Conservation (phyloP, 75 land plant species). For the Sequoia sempervirens region DNA sequence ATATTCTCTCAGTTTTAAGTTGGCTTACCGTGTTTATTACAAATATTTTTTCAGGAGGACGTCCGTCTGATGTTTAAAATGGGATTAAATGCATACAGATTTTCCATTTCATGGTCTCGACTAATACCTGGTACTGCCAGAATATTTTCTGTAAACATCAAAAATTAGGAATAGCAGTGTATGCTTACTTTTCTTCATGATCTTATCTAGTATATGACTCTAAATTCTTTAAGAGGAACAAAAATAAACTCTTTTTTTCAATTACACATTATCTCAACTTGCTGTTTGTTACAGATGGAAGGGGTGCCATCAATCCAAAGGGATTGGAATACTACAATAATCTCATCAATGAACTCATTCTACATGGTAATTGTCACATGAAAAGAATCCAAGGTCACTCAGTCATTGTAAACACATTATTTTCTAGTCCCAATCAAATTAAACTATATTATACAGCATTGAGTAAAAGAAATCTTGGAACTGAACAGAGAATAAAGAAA, state of each 20-base stretch:
- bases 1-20: background rate
- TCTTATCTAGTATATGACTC: background rate
- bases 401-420: background rate
- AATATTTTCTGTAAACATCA: background rate
- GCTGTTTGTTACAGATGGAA: background rate
- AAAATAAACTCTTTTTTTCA: background rate
- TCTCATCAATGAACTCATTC: slow-evolving; percentile 30
- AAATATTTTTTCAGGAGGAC: slow-evolving; percentile 26
- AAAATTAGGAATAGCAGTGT: too few relatives aligned
- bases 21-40: too few relatives aligned
- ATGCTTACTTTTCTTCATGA: background rate
- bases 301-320: slow-evolving; percentile 10
- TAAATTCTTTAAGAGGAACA: too few relatives aligned
- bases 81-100: slow-evolving; percentile 39
- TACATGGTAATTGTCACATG: slow-evolving; percentile 12
- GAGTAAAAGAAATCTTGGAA: background rate
- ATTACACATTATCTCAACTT: background rate
- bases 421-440: background rate
- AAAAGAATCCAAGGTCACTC: background rate
- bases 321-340: slow-evolving; percentile 41
- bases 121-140: slow-evolving; percentile 23
- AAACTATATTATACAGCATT: background rate
- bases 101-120: slow-evolving; percentile 45
- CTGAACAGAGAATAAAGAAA: too few relatives aligned
- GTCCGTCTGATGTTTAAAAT: slow-evolving; percentile 23